Evolutionary conservation across 305 asterid species (phyloP).

Genomic region (Solanum hybrid): DNA sequence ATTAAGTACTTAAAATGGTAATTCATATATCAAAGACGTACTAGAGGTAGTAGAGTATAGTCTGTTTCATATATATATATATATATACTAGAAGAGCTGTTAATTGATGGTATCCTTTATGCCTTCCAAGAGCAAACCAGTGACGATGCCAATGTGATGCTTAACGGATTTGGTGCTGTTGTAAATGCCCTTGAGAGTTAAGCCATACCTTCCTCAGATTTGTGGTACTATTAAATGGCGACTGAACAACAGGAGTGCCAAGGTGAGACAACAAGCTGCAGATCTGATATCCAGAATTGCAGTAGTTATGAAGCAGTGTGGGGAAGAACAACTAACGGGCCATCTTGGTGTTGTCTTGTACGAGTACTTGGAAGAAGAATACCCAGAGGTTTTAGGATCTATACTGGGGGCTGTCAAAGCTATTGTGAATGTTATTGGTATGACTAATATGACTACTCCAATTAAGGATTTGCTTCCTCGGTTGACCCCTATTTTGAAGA

Average conservation of each 20-base stretch:
- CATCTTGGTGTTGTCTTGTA: slow-evolving; percentile 90
- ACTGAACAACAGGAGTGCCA: slow-evolving; percentile 85
- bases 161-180: slow-evolving; percentile 94
- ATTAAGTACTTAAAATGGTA: too few species aligned
- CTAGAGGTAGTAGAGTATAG: too few species aligned
- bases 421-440: slow-evolving; percentile 89
- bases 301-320: slow-evolving; percentile 91
- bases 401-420: slow-evolving; percentile 91
- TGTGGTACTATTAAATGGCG: slow-evolving; percentile 96
- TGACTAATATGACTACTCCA: slow-evolving; percentile 98
- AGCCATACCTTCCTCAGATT: slow-evolving; percentile 87
- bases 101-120: slow-evolving; percentile 91
- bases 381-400: slow-evolving; percentile 93
- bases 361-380: slow-evolving; percentile 89
- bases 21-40: too few species aligned
- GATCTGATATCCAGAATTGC: slow-evolving; percentile 90
- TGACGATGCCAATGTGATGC: slow-evolving; percentile 95
- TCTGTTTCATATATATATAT: too few species aligned
- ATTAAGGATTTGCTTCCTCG: slow-evolving; percentile 94
- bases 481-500: slow-evolving; percentile 80
- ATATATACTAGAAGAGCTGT: slow-evolving; percentile 51
- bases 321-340: slow-evolving; percentile 92
- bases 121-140: slow-evolving; percentile 98
- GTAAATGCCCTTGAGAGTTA: slow-evolving; percentile 90
- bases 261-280: slow-evolving; percentile 92